Evolutionary conservation across 805 yeast species (phyloP).

Genomic region (Candida ascalaphidarum): DNA sequence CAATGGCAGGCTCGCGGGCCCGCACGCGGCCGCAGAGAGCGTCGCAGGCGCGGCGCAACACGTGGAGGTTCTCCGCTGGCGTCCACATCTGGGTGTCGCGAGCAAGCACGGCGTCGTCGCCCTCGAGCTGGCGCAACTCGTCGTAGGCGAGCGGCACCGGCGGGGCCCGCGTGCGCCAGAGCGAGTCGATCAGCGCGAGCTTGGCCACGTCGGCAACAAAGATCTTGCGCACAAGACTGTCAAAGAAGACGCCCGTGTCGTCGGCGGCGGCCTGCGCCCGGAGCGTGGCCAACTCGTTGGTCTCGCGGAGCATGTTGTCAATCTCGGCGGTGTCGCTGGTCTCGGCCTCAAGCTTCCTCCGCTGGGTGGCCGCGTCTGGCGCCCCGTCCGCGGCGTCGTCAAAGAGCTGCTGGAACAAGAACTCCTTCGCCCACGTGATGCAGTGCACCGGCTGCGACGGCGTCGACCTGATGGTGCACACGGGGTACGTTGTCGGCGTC

Average conservation of each 20-base stretch:
- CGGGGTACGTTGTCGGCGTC: slow-evolving; percentile 87
- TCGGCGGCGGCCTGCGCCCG: slow-evolving; percentile 9
- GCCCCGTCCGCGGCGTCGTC: slow-evolving; percentile 38
- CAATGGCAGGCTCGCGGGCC: slow-evolving; percentile 26
- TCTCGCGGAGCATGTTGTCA: slow-evolving; percentile 55
- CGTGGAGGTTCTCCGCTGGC: slow-evolving; percentile 51
- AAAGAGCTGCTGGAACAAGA: slow-evolving; percentile 74
- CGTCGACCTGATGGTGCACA: slow-evolving; percentile 93
- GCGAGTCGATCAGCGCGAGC: slow-evolving; percentile 56
- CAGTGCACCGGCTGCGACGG: slow-evolving; percentile 96
- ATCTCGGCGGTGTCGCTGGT: slow-evolving; percentile 59
- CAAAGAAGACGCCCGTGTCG: slow-evolving; percentile 11
- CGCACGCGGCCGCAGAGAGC: slow-evolving; percentile 42
- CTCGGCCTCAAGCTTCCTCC: slow-evolving; percentile 32
- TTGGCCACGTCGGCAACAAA: slow-evolving; percentile 74
- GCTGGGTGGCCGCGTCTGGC: slow-evolving; percentile 9
- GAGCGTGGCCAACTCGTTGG: slow-evolving; percentile 48
- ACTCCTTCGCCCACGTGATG: slow-evolving; percentile 95
- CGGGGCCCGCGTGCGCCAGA: slow-evolving; percentile 66
- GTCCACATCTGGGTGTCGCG: slow-evolving; percentile 50
- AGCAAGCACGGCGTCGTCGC: slow-evolving; percentile 8
- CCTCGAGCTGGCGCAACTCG: slow-evolving; percentile 5
- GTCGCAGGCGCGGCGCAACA: slow-evolving; percentile 42
- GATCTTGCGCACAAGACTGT: slow-evolving; percentile 47
- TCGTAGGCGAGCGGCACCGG: slow-evolving; percentile 55